Evolutionary conservation across 805 yeast genomes (phyloP), one percentile per base, ranked within the genome.

Genomic region (Wickerhamiella galacta): DNA sequence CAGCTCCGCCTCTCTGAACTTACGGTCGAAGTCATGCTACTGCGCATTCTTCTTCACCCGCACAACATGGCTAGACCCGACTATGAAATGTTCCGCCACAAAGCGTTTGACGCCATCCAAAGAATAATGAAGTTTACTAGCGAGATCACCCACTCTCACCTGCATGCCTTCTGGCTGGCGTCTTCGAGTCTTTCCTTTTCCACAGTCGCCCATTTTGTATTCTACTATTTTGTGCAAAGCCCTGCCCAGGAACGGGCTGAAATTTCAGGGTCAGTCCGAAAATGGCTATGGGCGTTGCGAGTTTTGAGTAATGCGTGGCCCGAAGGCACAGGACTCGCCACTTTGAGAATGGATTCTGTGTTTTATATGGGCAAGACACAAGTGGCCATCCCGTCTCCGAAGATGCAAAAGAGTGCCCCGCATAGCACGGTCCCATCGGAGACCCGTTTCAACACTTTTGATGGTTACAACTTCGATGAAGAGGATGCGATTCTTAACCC

Each of bases 271-370:
- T 34, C 39, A 10, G 39, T 52, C 30, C 41, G 53, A 7, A 48
- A 50, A 20, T 53, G 56, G 56, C 40, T 50, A 8, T 49, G 47
- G 44, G 48, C 54, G 8, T 21, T 53, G 20, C 44, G 55, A 19
- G 49, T 48, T 2, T 34, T 53, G 17, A 41, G 45, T 22, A 52
- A 51, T 25, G 51, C 53, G 1, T 53, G 58, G 58, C 54, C 45
- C 29, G 57, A 52, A 35, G 57, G 57, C 17, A 42, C 56, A 17
- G 56, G 57, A n/a, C 37, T 52, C 8, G 57, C 57, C 2, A 42
- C 46, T 3, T 41, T 47, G 31, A 35, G 56, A 4, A 46, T 52
- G 47, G 56, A 52, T 18, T 39, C 52, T 2, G 43, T 52, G 10
- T 51, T 53, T 25, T 49, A 53, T 42, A 45, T 42, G 39, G 56